These are phyloP conservation scores for Lasiosphaeria ovina DNA, from an alignment of 495 filamentous ascomycete genomes.

Conservation along the genomic window DNA sequence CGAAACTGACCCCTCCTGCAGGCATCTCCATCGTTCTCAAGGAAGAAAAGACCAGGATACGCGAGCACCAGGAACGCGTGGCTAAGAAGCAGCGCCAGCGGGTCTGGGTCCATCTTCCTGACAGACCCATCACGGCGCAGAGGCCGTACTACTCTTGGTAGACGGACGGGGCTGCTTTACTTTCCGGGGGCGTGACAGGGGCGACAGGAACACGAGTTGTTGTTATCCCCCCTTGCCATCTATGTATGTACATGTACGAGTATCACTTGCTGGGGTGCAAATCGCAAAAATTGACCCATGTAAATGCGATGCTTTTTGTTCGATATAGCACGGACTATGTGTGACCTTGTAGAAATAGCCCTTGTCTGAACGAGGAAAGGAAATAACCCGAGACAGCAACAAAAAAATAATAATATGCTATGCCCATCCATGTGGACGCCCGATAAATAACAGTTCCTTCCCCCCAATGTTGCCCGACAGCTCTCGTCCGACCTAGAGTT, in stretches of 20 bases:
- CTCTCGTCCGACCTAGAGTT: not conserved
- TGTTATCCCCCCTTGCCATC: too few relatives aligned
- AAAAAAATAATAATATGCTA: too few relatives aligned
- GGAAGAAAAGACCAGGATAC: constrained; percentile 84
- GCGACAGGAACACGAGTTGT: not conserved
- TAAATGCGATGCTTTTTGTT: not conserved
- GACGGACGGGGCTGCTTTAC: constrained; percentile 12
- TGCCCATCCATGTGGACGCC: not conserved
- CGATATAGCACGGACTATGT: not conserved
- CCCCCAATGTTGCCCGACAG: too few relatives aligned
- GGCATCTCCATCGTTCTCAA: constrained; percentile 82
- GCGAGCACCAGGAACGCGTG: constrained; percentile 72
- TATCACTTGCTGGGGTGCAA: not conserved
- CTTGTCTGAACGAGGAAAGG: not conserved
- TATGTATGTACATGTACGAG: not conserved
- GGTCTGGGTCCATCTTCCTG: constrained; percentile 82
- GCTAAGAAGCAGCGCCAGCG: constrained; percentile 66
- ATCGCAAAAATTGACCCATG: not conserved
- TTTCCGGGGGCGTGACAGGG: not conserved
- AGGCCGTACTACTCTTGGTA: constrained; percentile 89
- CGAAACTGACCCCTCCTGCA: constrained; percentile 23
- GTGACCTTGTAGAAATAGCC: not conserved
- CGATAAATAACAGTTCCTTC: not conserved
- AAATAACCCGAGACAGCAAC: not conserved
- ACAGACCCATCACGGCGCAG: constrained; percentile 73